Conservation (phyloP, 805 yeast species). For the Blastobotrys robertii region DNA sequence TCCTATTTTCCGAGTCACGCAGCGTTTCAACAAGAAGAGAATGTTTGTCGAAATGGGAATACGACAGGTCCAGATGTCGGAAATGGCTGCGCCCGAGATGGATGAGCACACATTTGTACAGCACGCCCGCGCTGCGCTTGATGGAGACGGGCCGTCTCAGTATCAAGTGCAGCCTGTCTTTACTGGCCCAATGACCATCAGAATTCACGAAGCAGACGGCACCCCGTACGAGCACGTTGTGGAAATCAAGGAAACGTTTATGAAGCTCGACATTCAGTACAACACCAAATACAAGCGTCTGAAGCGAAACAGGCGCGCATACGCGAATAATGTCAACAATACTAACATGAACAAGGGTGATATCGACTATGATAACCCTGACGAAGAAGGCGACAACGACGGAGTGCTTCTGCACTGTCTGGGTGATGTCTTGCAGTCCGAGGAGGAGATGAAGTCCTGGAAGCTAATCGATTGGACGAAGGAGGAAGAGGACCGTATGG, state of each 20-base stretch:
- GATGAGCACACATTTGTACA: conserved; percentile 29
- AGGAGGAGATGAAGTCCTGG: conserved; percentile 62
- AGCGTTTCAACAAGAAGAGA: conserved; percentile 85
- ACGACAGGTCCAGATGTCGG: conserved; percentile 74
- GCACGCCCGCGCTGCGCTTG: conserved; percentile 29
- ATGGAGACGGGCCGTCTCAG: conserved; percentile 4
- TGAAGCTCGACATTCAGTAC: conserved; percentile 87
- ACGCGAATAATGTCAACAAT: conserved; percentile 6
- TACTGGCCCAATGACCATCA: conserved; percentile 86
- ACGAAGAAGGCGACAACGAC: conserved; percentile 25
- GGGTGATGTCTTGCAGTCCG: conserved; percentile 66
- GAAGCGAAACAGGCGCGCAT: conserved; percentile 40
- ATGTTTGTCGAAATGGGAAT: conserved; percentile 92
- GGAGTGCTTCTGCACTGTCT: conserved; percentile 43
- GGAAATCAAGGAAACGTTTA: conserved; percentile 72
- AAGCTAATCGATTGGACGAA: conserved; percentile 56
- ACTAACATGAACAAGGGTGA: conserved; percentile 13
- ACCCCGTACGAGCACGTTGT: conserved; percentile 98
- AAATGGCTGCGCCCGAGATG: conserved; percentile 34
- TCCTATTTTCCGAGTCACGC: conserved; percentile 82
- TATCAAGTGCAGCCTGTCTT: conserved; percentile 36
- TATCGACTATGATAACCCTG: conserved; percentile 19
- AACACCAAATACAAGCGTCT: conserved; percentile 85
- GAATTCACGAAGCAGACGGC: conserved; percentile 97
- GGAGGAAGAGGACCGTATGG: conserved; percentile 57